A percentile compares a stretch with the other conserved stretches of the same genome.
These are phyloP conservation scores for Melastoma candidum DNA, from an alignment of 441 rosid genomes.

Conservation along the genomic window DNA sequence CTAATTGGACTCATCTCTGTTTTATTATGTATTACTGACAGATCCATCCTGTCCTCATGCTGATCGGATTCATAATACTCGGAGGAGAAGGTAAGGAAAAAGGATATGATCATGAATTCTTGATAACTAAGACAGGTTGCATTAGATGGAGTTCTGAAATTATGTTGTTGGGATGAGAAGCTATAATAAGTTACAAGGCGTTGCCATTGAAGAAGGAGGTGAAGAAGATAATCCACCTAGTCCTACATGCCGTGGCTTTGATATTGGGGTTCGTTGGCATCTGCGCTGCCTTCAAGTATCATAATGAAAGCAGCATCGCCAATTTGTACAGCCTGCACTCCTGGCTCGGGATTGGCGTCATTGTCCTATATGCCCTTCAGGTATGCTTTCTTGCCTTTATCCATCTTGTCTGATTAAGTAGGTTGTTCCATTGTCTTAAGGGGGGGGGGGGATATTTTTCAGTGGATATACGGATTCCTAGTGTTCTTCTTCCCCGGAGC, in stretches of 20 bases:
- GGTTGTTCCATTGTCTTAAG: too few relatives aligned
- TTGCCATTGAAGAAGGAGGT: conserved; percentile 56
- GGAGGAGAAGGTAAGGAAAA: conserved; percentile 82
- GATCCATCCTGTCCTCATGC: conserved; percentile 90
- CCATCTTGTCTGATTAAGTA: neutral
- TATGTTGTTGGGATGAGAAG: conserved; percentile 22
- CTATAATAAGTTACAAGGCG: conserved; percentile 67
- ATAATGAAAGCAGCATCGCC: conserved; percentile 70
- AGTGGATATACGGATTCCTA: conserved; percentile 83
- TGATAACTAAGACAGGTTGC: too few relatives aligned
- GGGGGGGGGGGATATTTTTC: conserved; percentile 15
- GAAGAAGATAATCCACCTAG: conserved; percentile 68
- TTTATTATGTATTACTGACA: conserved; percentile 17
- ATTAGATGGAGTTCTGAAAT: neutral
- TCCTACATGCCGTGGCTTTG: conserved; percentile 72
- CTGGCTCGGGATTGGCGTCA: conserved; percentile 77
- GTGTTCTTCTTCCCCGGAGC: conserved; percentile 83
- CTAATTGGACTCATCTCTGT: too few relatives aligned
- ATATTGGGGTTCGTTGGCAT: conserved; percentile 66
- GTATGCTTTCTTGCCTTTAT: conserved; percentile 21
- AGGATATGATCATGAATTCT: neutral
- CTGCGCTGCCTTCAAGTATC: conserved; percentile 70
- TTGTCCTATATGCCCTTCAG: conserved; percentile 77
- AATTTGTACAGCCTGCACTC: conserved; percentile 93
- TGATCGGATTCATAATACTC: conserved; percentile 67